Percentiles rank a stretch among this genome's conserved stretches.
Conservation (phyloP, 2,329 filamentous ascomycete genomes). For the Colletotrichum echinochloae region DNA sequence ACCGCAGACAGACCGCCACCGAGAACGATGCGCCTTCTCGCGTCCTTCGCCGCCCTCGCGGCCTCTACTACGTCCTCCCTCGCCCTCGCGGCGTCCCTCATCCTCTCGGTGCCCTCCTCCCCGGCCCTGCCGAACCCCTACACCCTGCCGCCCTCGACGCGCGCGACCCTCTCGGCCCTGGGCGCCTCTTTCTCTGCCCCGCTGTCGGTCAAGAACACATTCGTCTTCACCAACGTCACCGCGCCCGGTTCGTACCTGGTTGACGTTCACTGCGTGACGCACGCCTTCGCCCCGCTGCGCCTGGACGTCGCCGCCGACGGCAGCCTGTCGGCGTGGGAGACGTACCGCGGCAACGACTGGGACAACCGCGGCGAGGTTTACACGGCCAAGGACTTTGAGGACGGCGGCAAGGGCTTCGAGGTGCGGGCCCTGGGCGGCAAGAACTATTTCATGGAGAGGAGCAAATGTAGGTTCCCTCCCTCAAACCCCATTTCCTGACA, state of each 20-base stretch:
- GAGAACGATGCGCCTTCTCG: slow-evolving; percentile 51
- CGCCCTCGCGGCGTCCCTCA: slow-evolving; percentile 55
- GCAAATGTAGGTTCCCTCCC: slow-evolving; percentile 73
- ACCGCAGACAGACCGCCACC: slow-evolving; percentile 38
- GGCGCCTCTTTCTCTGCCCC: slow-evolving; percentile 63
- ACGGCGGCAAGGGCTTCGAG: slow-evolving; percentile 62
- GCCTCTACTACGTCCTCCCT: slow-evolving; percentile 51
- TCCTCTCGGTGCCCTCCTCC: slow-evolving; percentile 57
- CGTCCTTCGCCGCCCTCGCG: slow-evolving; percentile 51
- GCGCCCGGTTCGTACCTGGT: slow-evolving; percentile 79
- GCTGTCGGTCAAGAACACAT: slow-evolving; percentile 75
- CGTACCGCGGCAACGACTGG: slow-evolving; percentile 91
- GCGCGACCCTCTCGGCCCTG: slow-evolving; percentile 68
- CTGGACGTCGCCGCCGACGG: slow-evolving; percentile 73
- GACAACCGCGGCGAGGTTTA: slow-evolving; percentile 80
- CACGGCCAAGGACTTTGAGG: slow-evolving; percentile 32
- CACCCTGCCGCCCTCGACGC: slow-evolving; percentile 73
- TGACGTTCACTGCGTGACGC: slow-evolving; percentile 80
- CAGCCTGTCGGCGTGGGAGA: slow-evolving; percentile 79
- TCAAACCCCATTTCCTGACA: slow-evolving; percentile 50
- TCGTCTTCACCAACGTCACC: slow-evolving; percentile 80
- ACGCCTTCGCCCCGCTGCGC: slow-evolving; percentile 82
- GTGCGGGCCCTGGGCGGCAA: slow-evolving; percentile 73
- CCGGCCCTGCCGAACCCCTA: slow-evolving; percentile 59
- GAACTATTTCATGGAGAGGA: slow-evolving; percentile 81